phyloP scores from a whole-genome alignment of 805 yeast genomes.

The Kodamaea lidongshanica region DNA sequence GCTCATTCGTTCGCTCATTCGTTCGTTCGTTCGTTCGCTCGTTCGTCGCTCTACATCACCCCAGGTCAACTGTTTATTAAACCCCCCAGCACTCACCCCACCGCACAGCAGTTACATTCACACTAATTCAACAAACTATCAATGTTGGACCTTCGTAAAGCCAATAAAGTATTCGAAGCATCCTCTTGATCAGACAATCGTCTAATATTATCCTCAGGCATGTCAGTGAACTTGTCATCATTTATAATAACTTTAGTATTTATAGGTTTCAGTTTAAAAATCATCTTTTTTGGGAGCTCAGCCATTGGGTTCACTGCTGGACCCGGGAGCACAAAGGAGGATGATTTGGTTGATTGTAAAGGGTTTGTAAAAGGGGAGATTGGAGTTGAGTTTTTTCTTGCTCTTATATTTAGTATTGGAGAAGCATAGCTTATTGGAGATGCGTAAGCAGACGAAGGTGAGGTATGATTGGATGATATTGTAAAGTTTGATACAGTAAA shows the following conservation, averaged over 20 bases:
- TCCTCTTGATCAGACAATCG: constrained; percentile 23
- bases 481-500: no score
- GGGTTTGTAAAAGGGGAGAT: constrained; percentile 23
- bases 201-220: constrained; percentile 8
- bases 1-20: no score
- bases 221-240: not conserved
- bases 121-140: constrained; percentile 33
- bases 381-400: constrained; percentile 14
- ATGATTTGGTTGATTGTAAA: constrained; percentile 14
- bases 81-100: no score
- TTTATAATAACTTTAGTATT: constrained; percentile 15
- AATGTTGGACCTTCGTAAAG: constrained; percentile 37
- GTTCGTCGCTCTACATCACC: no score
- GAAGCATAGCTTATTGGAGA: no score
- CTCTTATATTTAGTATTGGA: no score
- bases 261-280: constrained; percentile 27
- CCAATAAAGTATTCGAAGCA: constrained; percentile 34
- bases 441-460: no score
- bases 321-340: constrained; percentile 31
- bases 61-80: no score
- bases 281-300: constrained; percentile 24
- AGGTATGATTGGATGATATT: no score
- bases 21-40: no score
- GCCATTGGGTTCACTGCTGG: constrained; percentile 26
- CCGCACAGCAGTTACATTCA: no score